These are phyloP conservation scores for Didymella pinodella DNA, from an alignment of 2,329 filamentous ascomycete genomes.

Conservation along the genomic window DNA sequence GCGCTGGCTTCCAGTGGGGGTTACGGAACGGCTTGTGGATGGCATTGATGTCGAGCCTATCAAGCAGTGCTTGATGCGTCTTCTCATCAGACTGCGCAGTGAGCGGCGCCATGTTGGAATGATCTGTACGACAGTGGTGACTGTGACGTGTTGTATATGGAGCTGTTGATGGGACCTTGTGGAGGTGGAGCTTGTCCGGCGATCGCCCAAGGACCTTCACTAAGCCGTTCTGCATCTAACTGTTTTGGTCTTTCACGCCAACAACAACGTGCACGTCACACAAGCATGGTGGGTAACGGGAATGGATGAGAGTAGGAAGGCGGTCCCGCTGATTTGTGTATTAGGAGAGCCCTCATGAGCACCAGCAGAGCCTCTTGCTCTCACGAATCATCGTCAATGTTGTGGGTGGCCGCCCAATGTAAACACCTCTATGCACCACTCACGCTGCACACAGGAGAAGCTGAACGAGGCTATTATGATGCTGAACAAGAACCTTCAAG, in stretches of 20 bases:
- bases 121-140: not conserved
- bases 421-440: constrained; percentile 12
- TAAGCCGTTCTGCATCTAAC: constrained; percentile 32
- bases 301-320: not conserved
- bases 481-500: constrained; percentile 91
- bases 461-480: constrained; percentile 92
- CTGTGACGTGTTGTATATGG: constrained; percentile 10
- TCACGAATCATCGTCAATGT: constrained; percentile 98
- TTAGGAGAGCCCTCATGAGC: constrained; percentile 94
- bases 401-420: constrained; percentile 64
- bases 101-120: constrained; percentile 62
- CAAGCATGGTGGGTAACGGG: constrained; percentile 38
- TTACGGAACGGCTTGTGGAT: constrained; percentile 91
- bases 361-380: constrained; percentile 92
- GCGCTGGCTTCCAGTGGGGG: constrained; percentile 86
- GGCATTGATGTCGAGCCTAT: constrained; percentile 88
- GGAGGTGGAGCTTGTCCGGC: constrained; percentile 32
- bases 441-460: constrained; percentile 76
- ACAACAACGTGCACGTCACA: constrained; percentile 32
- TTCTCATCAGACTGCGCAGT: constrained; percentile 78
- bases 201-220: constrained; percentile 22
- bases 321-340: constrained; percentile 12
- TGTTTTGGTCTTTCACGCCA: constrained; percentile 39
- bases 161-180: constrained; percentile 26
- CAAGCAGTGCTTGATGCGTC: constrained; percentile 81